Base-by-base conservation (phyloP, 805 yeast species). In the Sugiyamaella mastotermitis region DNA sequence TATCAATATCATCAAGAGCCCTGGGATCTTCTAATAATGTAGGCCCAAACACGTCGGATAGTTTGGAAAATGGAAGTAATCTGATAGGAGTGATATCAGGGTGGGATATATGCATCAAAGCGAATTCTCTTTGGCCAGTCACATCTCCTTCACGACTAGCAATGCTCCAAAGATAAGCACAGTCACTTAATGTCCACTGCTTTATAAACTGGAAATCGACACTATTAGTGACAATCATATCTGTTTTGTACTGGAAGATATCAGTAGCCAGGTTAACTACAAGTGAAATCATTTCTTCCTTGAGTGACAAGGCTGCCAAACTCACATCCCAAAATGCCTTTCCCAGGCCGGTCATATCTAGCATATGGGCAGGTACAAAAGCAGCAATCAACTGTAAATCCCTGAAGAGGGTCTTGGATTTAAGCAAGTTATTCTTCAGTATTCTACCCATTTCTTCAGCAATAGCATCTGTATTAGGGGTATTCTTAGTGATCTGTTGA, bases 321-420 rank as follows among this genome's bases (percentile, higher is more conserved):
- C 56, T 50, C 13, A 60, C 62, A 32, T 61, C 64, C 53, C 61
- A 56, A 33, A 61, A 61, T n/a, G 60, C 60, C 34, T 52, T 53
- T 23, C 60, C 60, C 5, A 42, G 42, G 30, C 52, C 57, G 3
- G 53, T 52, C 40, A 49, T 21, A 20, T 57, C 62, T 21, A 58
- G 47, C 6, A 50, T 43, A 11, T 37, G 37, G 1, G 57, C 45
- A 4, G 60, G 57, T 2, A 57, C 60, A 36, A 60, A 51, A 5
- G 61, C 50, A 1, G 63, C 52, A 24, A 61, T 51, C 15, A 55
- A 43, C 37, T 61, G 65, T 22, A 61, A 41, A 35, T 61, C 66
- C 11, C 61, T 41, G 33, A 52, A 61, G 18, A 61, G 40, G 0
- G 64, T 54, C 5, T 52, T 51, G 3, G 61, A 50, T 33, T 52